Percentiles rank a stretch among this genome's conserved stretches.
Evolutionary conservation across 2,329 filamentous ascomycete species (phyloP).

Genomic region (Fonsecaea monophora): DNA sequence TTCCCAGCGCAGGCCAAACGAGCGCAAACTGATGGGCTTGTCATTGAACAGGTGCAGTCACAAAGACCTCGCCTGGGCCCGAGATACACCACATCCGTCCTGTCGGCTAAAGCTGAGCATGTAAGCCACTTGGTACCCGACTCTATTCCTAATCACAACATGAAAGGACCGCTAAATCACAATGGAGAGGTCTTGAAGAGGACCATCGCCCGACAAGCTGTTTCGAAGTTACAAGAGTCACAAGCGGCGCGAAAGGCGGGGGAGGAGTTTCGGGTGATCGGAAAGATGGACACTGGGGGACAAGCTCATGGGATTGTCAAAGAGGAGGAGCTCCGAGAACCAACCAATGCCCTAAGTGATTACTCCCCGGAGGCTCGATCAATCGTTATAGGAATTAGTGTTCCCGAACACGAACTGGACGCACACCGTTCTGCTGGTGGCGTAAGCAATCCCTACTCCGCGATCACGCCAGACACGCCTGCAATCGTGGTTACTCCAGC

Average conservation of each 20-base stretch:
- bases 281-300: background rate
- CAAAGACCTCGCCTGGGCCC: constrained; percentile 33
- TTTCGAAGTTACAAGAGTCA: constrained; percentile 25
- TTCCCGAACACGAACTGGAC: constrained; percentile 47
- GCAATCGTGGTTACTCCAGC: constrained; percentile 56
- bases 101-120: constrained; percentile 37
- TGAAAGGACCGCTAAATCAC: background rate
- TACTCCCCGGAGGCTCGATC: constrained; percentile 54
- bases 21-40: constrained; percentile 29
- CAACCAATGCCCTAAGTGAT: background rate
- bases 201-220: constrained; percentile 20
- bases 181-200: constrained; percentile 5
- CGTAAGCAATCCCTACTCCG: constrained; percentile 42
- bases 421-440: constrained; percentile 30
- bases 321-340: constrained; percentile 9
- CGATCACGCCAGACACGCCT: constrained; percentile 51
- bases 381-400: constrained; percentile 55
- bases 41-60: constrained; percentile 36
- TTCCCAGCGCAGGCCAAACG: constrained; percentile 42
- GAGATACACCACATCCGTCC: constrained; percentile 31
- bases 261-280: background rate
- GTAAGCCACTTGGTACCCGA: constrained; percentile 19
- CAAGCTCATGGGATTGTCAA: background rate
- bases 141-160: background rate
- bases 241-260: constrained; percentile 21